Percentiles rank a stretch among this genome's conserved stretches.
Evolutionary conservation across 2,329 filamentous ascomycete genomes (phyloP).

Genomic region (Akanthomyces muscarius): DNA sequence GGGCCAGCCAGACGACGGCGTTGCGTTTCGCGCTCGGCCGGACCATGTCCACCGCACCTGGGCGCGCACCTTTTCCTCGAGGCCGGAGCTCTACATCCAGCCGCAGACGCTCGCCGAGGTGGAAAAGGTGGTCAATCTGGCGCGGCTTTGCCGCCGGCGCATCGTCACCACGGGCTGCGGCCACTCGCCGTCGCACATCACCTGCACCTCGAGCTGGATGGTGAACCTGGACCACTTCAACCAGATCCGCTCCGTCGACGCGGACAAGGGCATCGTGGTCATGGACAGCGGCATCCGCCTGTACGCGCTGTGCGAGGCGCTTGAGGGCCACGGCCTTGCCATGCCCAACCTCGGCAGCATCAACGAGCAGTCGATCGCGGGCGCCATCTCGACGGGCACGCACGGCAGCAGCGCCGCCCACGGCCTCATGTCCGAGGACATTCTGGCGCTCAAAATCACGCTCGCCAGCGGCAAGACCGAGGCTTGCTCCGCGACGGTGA

Average conservation of each 20-base stretch:
- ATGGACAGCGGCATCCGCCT: conserved; percentile 89
- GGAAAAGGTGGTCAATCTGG: conserved; percentile 76
- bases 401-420: conserved; percentile 84
- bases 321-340: conserved; percentile 72
- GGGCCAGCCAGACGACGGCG: conserved; percentile 29
- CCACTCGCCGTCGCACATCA: conserved; percentile 88
- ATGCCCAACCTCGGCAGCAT: conserved; percentile 94
- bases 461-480: conserved; percentile 74
- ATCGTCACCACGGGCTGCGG: conserved; percentile 84
- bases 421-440: conserved; percentile 76
- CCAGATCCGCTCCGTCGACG: conserved; percentile 66
- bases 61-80: conserved; percentile 87
- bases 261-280: conserved; percentile 60
- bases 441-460: conserved; percentile 72
- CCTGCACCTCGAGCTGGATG: conserved; percentile 91
- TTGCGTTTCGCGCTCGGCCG: conserved; percentile 73
- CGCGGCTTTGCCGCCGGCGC: conserved; percentile 73
- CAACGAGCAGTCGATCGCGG: conserved; percentile 87
- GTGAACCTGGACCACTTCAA: conserved; percentile 86
- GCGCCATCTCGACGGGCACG: conserved; percentile 87
- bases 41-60: conserved; percentile 83
- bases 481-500: conserved; percentile 64
- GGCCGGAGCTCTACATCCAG: conserved; percentile 86
- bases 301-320: conserved; percentile 65
- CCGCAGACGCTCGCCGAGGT: conserved; percentile 77